Conservation (phyloP, 2,329 filamentous ascomycete genomes). For the Periconia sp. region DNA sequence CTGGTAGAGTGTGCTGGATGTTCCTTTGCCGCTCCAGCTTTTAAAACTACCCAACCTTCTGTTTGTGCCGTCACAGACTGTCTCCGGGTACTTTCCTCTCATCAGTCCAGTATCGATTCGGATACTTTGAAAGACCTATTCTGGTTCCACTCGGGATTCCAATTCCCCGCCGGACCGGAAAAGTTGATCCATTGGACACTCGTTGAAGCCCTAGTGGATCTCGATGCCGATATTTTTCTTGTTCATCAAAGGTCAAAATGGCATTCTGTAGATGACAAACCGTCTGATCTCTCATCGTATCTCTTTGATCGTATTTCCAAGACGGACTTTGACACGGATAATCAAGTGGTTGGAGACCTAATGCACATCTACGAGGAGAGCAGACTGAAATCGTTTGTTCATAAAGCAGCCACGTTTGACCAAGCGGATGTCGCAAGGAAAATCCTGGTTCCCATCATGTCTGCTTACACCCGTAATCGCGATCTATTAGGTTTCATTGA, state of each 20-base stretch:
- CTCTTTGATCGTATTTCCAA: slow-evolving; percentile 34
- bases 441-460: slow-evolving; percentile 36
- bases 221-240: slow-evolving; percentile 37
- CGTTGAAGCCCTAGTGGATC: slow-evolving; percentile 33
- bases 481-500: slow-evolving; percentile 37
- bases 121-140: slow-evolving; percentile 33
- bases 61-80: slow-evolving; percentile 27
- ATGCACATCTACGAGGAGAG: slow-evolving; percentile 9
- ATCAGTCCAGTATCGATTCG: slow-evolving; percentile 28
- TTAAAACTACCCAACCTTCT: slow-evolving; percentile 17
- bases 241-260: slow-evolving; percentile 18
- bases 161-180: slow-evolving; percentile 20
- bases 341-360: slow-evolving; percentile 5
- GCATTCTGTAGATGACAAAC: slow-evolving; percentile 10
- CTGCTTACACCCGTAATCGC: slow-evolving; percentile 36
- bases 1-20: slow-evolving; percentile 40
- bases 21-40: slow-evolving; percentile 25
- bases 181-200: slow-evolving; percentile 32
- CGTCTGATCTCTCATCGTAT: slow-evolving; percentile 27
- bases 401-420: background rate
- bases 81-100: slow-evolving; percentile 24
- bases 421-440: slow-evolving; percentile 4
- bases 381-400: background rate
- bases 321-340: slow-evolving; percentile 13
- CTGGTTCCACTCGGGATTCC: slow-evolving; percentile 39